A percentile compares a stretch with the other conserved stretches of the same genome.
phyloP scores from a whole-genome alignment of 768 basidiomycete genomes.

The Phanerochaete sordida region DNA sequence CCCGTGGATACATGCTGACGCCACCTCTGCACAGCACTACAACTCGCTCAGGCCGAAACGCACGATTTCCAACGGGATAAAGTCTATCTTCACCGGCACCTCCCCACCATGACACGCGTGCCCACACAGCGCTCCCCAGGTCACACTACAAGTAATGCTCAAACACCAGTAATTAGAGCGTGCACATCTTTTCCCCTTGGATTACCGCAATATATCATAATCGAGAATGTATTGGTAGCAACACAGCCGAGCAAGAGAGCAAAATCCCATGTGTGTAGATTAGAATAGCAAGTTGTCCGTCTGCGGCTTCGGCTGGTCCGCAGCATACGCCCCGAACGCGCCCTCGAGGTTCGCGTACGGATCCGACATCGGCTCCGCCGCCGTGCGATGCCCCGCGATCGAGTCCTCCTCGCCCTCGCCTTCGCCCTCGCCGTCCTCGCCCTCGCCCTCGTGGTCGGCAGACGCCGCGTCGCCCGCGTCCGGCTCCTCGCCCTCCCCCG shows the following conservation, averaged over 20 bases:
- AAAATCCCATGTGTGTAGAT: background rate
- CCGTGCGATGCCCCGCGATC: conserved; percentile 13
- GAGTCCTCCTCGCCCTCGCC: conserved; percentile 37
- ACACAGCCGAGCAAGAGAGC: background rate
- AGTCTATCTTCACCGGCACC: conserved; percentile 9
- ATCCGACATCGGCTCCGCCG: conserved; percentile 37
- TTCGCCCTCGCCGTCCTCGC: conserved; percentile 30
- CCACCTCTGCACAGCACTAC: conserved; percentile 59
- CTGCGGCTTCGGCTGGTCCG: conserved; percentile 70
- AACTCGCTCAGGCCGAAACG: conserved; percentile 72
- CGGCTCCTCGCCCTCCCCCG: conserved; percentile 9
- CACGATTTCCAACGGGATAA: conserved; percentile 15
- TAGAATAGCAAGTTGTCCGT: conserved; percentile 67
- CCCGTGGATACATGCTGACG: background rate
- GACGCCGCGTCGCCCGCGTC: conserved; percentile 16
- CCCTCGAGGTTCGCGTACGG: conserved; percentile 83
- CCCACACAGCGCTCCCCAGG: background rate
- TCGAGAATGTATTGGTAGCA: conserved; percentile 14
- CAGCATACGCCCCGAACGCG: conserved; percentile 70
- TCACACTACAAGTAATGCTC: background rate
- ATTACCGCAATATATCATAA: background rate
- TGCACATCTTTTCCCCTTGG: background rate
- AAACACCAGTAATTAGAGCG: background rate
- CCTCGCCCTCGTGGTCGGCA: conserved; percentile 17
- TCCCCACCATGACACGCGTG: conserved; percentile 2